Evolutionary conservation across 108 stramenopile genomes (phyloP), one percentile per base, ranked within the genome.

Genomic region (Skeletonema menzelii): DNA sequence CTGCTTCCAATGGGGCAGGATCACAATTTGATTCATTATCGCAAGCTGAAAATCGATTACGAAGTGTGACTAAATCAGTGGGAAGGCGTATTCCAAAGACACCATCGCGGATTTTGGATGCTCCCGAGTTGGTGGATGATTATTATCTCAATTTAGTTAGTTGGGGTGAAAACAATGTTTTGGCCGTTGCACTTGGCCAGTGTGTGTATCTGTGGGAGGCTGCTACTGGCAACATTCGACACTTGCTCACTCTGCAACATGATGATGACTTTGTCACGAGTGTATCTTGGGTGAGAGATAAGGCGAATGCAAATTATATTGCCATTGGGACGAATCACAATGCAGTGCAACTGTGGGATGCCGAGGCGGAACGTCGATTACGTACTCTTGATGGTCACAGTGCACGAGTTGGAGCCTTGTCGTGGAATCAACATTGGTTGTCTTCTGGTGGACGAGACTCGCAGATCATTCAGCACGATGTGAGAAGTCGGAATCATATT

Each of bases 181-280:
- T 99, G 19, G 99, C 99, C 6, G 98, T 99, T 5, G 99, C 99
- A 4, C 73, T 99, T 32, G 80, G 87, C 11, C 97, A 97, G 72
- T 96, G 96, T n/a, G 98, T 99, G 5, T 99, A 99, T 75, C 85
- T 99, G 4, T 99, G 99, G 99, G 93, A 99, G 73, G 98, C 99
- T 0, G 88, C 81, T n/a, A 90, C 93, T 31, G 99, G 99, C 6
- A 86, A 88, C 69, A 99, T 99, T 59, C 83, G 90, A 58, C 97
- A 99, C 72, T 82, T 99, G 15, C 89, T 96, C 57, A 88, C 88
- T 13, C 70, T 89, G 84, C 88, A 53, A 76, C 76, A 63, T 79
- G 85, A 63, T 73, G 70, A 34, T 49, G 96, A 99, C 84, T 98
- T 94, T 79, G 94, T 99, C 15, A 98, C 98, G 13, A 94, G 92